phyloP scores from a whole-genome alignment of 345 rosid species.

The Citrus trifoliata region DNA sequence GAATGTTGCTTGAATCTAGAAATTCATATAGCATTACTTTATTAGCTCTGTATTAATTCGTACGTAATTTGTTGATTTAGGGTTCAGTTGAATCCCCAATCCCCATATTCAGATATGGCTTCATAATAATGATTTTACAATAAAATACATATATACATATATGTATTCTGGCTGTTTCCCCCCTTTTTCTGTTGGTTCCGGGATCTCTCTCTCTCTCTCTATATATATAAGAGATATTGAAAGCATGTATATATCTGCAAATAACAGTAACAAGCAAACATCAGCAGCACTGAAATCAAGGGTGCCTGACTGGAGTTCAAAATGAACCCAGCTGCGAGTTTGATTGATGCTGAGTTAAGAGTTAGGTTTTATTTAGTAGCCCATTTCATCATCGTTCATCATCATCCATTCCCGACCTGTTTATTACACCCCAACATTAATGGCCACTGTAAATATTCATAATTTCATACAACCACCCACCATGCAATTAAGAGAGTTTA shows the following conservation, averaged over 20 bases:
- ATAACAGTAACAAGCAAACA: not conserved
- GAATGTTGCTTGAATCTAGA: not conserved
- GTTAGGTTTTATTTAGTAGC: not conserved
- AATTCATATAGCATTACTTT: not conserved
- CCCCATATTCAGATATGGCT: not conserved
- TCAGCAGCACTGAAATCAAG: conserved; percentile 14
- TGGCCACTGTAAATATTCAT: conserved; percentile 7
- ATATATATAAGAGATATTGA: not conserved
- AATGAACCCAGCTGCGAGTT: not conserved
- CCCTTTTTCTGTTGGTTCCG: not conserved
- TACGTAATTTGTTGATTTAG: not conserved
- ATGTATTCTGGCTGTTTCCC: no score
- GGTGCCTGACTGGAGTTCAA: not conserved
- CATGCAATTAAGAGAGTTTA: conserved; percentile 11
- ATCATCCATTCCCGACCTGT: no score
- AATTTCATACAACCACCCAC: conserved; percentile 22
- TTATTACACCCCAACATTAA: not conserved
- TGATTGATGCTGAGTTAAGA: not conserved
- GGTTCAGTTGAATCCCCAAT: not conserved
- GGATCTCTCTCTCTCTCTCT: not conserved
- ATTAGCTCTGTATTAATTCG: not conserved
- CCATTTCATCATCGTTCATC: not conserved
- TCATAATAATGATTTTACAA: not conserved
- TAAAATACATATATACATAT: no score
- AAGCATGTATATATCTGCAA: not conserved